Percentiles rank a stretch among this genome's conserved stretches.
Evolutionary conservation across 305 asterid genomes (phyloP).

Genomic region (Andrographis paniculata): DNA sequence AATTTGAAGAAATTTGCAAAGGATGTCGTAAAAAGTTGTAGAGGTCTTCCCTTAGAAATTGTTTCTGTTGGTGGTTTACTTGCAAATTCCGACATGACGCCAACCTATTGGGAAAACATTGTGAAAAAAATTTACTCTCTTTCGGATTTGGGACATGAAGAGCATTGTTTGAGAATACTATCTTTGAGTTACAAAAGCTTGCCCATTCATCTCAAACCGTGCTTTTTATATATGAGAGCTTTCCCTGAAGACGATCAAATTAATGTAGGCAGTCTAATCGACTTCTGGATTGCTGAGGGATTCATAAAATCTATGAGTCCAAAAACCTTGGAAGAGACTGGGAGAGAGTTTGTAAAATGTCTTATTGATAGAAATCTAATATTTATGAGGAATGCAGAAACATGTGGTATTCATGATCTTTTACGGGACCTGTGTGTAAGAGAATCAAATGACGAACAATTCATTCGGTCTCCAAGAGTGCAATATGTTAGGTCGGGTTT

Average conservation of each 20-base stretch:
- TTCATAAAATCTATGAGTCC: not conserved
- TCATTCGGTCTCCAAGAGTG: not conserved
- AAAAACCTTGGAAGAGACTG: not conserved
- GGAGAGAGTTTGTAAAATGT: not conserved
- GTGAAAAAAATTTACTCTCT: not conserved
- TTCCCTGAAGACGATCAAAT: not conserved
- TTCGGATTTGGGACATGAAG: not conserved
- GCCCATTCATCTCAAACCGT: slow-evolving; percentile 8
- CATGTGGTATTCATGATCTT: slow-evolving; percentile 3
- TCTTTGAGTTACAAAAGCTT: not conserved
- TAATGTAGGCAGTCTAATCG: not conserved
- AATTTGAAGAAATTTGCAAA: slow-evolving; percentile 1
- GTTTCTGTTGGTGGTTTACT: not conserved
- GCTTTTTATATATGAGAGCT: not conserved
- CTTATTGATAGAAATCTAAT: slow-evolving; percentile 5
- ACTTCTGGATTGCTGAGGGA: not conserved
- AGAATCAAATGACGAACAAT: not conserved
- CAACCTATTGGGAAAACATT: not conserved
- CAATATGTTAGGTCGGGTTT: not conserved
- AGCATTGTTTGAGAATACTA: not conserved
- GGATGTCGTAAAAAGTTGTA: not conserved
- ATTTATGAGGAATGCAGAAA: not conserved
- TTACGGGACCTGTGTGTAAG: not conserved
- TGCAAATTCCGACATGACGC: slow-evolving; percentile 6
- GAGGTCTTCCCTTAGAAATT: slow-evolving; percentile 4